Evolutionary conservation across 169 alveolate genomes (phyloP), one percentile per base, ranked within the genome.

Genomic region (Babesia caballi): DNA sequence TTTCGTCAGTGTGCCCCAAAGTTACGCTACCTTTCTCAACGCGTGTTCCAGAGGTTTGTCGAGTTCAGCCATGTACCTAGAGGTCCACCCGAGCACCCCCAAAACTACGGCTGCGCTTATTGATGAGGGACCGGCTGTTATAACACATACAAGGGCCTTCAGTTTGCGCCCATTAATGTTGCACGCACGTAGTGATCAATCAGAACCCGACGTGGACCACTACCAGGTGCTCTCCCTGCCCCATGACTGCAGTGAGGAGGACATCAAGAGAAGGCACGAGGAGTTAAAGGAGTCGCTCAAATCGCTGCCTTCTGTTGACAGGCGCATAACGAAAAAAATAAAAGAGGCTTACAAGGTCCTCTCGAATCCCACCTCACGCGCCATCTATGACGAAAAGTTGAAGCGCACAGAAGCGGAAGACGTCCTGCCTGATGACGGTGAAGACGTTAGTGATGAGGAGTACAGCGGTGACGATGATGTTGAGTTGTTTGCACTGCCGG

Each of bases 311-410:
- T 46, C 70, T 15, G 81, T 77, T 0, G 85, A 77, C 28, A 49
- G 49, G 0, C 47, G 72, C 30, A 58, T 77, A 30, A 66, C 30
- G 33, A 27, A 47, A 15, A 61, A 33, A 27, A 66, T 77, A 21
- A 71, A 77, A 60, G 53, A 49, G 58, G 85, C 85, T 3, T 77
- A 77, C 49, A 77, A 63, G 32, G 85, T 77, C 7, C 40, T 77
- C 25, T 77, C 85, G 15, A 57, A 77, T 77, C 63, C 70, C 7
- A 40, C 54, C 4, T 61, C 47, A 0, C 58, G 85, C n/a, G 67
- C 63, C 15, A 54, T 60, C 51, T 77, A 77, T 35, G 85, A 77
- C 50, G 44, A 41, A 21, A 35, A 41, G 54, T 30, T 77, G 36
- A 63, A 49, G 73, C 49, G 60, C 3, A 4, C 35, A 3, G 30